Evolutionary conservation across 2,329 filamentous ascomycete species (phyloP).

Genomic region (Cercospora sp.): DNA sequence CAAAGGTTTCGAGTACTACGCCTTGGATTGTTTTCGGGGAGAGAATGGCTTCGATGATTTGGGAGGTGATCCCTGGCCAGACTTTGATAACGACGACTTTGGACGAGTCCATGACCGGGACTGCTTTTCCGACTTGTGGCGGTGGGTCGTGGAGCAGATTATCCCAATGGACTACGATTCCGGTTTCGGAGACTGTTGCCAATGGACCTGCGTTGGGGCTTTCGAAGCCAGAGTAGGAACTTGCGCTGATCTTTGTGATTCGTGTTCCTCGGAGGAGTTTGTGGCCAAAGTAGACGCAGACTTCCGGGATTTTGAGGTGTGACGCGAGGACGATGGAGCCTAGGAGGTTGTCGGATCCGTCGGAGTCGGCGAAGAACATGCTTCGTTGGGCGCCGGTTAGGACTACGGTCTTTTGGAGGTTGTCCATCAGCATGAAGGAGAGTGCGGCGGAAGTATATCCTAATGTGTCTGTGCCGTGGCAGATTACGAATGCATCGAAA

Average conservation of each 20-base stretch:
- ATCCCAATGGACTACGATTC: conserved; percentile 52
- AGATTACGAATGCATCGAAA: conserved; percentile 87
- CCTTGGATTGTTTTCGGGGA: conserved; percentile 70
- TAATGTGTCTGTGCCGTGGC: conserved; percentile 87
- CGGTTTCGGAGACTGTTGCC: conserved; percentile 62
- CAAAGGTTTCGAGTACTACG: conserved; percentile 86
- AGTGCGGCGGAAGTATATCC: conserved; percentile 85
- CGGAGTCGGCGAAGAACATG: conserved; percentile 86
- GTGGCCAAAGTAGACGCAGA: conserved; percentile 92
- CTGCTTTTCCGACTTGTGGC: conserved; percentile 15
- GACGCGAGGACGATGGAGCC: conserved; percentile 86
- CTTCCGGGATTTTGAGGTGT: conserved; percentile 89
- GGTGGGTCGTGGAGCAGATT: conserved; percentile 53
- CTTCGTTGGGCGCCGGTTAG: conserved; percentile 71
- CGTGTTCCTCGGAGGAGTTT: conserved; percentile 86
- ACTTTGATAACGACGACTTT: conserved; percentile 87
- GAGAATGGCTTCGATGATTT: conserved; percentile 81
- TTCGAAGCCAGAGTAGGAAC: conserved; percentile 82
- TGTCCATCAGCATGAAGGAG: conserved; percentile 82
- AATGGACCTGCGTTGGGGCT: conserved; percentile 84
- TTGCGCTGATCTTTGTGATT: conserved; percentile 83
- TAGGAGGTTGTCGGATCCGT: conserved; percentile 86
- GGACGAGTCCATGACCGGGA: conserved; percentile 69
- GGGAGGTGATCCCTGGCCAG: conserved; percentile 89
- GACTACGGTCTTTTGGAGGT: conserved; percentile 87